Conservation (phyloP, 1,284 basidiomycete genomes). For the Ceratobasidium sp. region DNA sequence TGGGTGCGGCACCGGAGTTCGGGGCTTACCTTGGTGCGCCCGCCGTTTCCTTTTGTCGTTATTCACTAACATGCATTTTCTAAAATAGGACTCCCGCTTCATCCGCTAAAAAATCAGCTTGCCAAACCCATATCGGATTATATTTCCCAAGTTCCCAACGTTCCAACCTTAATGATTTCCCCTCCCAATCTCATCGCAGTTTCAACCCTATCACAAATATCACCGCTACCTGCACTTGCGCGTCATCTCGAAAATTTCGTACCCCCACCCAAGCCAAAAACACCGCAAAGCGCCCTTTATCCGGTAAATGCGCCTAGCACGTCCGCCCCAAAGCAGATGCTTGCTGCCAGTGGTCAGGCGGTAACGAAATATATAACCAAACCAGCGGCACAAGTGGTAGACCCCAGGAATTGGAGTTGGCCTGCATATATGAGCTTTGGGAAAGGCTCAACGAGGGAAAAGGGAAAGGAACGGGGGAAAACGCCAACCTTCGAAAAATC, state of each 20-base stretch:
- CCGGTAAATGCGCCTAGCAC: constrained; percentile 13
- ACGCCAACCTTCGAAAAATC: constrained; percentile 14
- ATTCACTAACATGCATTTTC: constrained; percentile 16
- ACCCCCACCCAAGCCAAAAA: constrained; percentile 43
- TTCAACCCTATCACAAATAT: constrained; percentile 51
- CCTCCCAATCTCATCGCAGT: constrained; percentile 69
- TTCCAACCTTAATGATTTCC: constrained; percentile 65
- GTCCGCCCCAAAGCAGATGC: constrained; percentile 45
- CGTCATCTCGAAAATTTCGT: constrained; percentile 51
- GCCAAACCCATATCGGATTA: constrained; percentile 66
- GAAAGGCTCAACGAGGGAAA: constrained; percentile 27
- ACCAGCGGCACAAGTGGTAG: constrained; percentile 64
- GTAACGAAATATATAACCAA: constrained; percentile 63
- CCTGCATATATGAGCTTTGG: constrained; percentile 75
- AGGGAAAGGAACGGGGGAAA: constrained; percentile 29
- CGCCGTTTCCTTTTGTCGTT: background rate
- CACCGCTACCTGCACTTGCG: constrained; percentile 55
- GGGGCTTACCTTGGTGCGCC: constrained; percentile 71
- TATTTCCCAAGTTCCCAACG: constrained; percentile 61
- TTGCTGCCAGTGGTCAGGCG: constrained; percentile 49
- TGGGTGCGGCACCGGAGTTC: constrained; percentile 71
- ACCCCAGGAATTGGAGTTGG: constrained; percentile 81
- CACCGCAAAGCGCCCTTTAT: background rate
- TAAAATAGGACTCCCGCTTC: constrained; percentile 68
- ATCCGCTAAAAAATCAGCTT: constrained; percentile 68